Percentiles rank a stretch among this genome's conserved stretches.
phyloP scores from a whole-genome alignment of 202 grass and related monocot genomes.

The Eragrostis tef region DNA sequence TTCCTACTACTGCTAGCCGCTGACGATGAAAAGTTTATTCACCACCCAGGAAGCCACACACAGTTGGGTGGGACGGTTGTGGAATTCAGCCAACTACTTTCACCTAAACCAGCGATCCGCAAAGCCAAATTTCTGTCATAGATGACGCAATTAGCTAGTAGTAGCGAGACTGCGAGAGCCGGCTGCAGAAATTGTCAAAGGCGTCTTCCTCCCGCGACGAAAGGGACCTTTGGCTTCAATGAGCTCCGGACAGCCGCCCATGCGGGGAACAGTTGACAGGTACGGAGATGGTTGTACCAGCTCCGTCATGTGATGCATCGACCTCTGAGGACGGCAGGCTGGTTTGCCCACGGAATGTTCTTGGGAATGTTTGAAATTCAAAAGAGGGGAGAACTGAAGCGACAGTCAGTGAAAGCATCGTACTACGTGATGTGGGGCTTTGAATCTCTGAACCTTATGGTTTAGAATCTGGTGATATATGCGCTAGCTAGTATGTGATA shows the following conservation, averaged over 20 bases:
- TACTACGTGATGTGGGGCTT: too few species aligned
- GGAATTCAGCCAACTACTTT: neutral
- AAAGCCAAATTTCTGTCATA: neutral
- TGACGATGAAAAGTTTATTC: neutral
- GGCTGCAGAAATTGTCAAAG: neutral
- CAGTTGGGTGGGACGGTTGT: neutral
- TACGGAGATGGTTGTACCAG: neutral
- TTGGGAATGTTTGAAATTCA: neutral
- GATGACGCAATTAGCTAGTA: neutral
- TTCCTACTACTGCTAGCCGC: neutral
- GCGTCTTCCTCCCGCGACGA: neutral
- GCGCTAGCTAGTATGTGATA: too few species aligned
- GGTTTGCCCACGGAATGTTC: neutral
- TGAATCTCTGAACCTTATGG: too few species aligned
- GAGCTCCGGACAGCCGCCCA: neutral
- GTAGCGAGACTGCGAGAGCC: neutral
- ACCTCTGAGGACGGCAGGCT: neutral
- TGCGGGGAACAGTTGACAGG: neutral
- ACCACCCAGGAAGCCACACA: neutral
- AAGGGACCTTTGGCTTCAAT: neutral
- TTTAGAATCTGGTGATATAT: too few species aligned
- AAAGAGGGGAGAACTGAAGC: neutral
- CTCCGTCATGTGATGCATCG: neutral
- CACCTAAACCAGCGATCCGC: neutral
- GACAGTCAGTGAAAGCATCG: neutral